Conservation (phyloP, 2,329 filamentous ascomycete species). For the Xylogone sp. region DNA sequence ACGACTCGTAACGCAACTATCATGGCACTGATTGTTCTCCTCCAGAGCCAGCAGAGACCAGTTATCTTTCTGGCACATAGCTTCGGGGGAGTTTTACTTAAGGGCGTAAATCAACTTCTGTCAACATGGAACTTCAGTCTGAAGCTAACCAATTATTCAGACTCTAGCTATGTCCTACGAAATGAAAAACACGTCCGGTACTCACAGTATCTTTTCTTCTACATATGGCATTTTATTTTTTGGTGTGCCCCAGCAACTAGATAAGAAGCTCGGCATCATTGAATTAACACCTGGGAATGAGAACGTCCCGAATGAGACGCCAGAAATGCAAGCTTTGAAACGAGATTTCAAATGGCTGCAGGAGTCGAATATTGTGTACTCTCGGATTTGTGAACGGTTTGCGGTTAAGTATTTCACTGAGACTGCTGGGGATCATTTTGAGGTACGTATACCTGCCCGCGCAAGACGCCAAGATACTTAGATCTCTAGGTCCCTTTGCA, state of each 20-base stretch:
- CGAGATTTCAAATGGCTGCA: not conserved
- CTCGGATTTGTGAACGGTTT: not conserved
- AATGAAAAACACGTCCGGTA: not conserved
- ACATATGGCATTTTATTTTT: constrained; percentile 1
- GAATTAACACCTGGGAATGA: not conserved
- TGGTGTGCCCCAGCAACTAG: not conserved
- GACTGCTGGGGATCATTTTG: not conserved
- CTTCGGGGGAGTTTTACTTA: constrained; percentile 5
- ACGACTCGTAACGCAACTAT: not conserved
- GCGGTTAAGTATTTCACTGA: not conserved
- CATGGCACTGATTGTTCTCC: not conserved
- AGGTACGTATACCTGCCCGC: not conserved
- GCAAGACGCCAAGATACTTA: not conserved
- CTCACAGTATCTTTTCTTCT: not conserved
- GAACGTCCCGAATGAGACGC: not conserved
- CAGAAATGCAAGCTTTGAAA: not conserved
- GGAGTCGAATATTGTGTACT: not conserved
- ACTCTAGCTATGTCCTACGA: not conserved
- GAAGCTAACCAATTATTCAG: not conserved
- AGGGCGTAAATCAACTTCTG: constrained; percentile 2
- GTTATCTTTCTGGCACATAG: constrained; percentile 8
- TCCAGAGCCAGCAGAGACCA: constrained; percentile 1
- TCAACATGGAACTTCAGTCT: not conserved
- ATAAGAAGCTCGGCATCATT: not conserved
- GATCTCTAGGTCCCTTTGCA: not conserved